Base-by-base conservation (phyloP, 352 stramenopile species). In the Globisporangium rhizosaccharum region DNA sequence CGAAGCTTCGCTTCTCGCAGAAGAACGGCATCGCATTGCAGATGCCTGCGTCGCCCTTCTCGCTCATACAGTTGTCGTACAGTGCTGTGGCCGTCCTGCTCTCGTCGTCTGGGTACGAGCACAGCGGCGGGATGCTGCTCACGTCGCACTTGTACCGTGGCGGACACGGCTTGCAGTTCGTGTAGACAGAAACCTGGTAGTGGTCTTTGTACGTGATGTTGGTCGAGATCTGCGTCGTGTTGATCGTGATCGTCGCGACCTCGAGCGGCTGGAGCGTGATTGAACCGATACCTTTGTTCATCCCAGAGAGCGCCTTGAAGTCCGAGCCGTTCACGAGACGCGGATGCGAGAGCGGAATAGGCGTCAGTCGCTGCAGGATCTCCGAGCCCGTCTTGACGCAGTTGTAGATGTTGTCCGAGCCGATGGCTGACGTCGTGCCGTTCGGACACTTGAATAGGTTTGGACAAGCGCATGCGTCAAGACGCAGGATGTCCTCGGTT, bases 151-250 rank as follows among this genome's bases (percentile, higher is more conserved):
- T 73, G 71, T 98, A 99, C 18, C 83, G 80, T 2, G 93, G 76
- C 0, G 94, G 94, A 67, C 96, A 99, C 25, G 96, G 96, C 58
- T 96, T 97, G 70, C 96, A 99, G 70, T 97, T 82, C 44, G 91
- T 73, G 68, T 98, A 99, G 0, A 98, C 81, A 0, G 85, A 90
- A 41, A 99, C 80, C 70, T 93, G 75, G 71, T 98, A 99, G 73
- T 99, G 92, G 12, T 96, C 88, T 30, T 88, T 88, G 76, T 98
- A 99, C 3, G 96, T 99, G 56, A 98, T 77, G 65, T 99, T 99
- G 17, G 75, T 81, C 15, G 76, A 71, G 12, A 99, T 61, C 7
- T 72, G 65, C 6, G 82, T 96, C 39, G 96, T 85, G 74, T 99
- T 96, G 36, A 98, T 82, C 7, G 95, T 98, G 10, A 99, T 62